Evolutionary conservation across 2,329 filamentous ascomycete genomes (phyloP).

Genomic region (Alternaria arbusti): DNA sequence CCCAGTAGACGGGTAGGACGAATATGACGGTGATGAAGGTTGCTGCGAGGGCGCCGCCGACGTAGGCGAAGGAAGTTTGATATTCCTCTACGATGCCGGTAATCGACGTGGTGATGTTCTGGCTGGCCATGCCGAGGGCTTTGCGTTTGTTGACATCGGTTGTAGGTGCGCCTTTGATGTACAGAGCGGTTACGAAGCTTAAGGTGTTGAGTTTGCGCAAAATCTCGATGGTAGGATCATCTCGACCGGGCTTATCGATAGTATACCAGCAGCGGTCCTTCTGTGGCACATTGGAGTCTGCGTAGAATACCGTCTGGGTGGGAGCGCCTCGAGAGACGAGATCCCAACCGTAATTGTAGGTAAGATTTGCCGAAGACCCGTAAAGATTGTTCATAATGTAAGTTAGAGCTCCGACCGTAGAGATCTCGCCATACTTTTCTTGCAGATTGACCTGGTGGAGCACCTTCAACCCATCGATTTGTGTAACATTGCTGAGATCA

Average conservation of each 20-base stretch:
- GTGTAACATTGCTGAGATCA: constrained; percentile 6
- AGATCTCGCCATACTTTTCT: constrained; percentile 1
- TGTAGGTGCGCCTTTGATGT: constrained; percentile 22
- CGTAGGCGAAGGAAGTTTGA: constrained; percentile 33
- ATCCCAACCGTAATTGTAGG: constrained; percentile 22
- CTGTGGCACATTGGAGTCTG: constrained; percentile 10
- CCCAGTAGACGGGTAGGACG: constrained; percentile 44
- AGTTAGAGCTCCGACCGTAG: constrained; percentile 19
- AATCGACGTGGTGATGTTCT: constrained; percentile 15
- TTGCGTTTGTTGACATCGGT: constrained; percentile 2
- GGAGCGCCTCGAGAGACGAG: constrained; percentile 20
- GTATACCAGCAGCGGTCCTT: constrained; percentile 23
- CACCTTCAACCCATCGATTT: constrained; percentile 24
- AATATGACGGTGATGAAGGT: constrained; percentile 40
- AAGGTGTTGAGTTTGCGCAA: constrained; percentile 33
- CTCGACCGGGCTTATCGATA: constrained; percentile 18
- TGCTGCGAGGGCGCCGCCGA: constrained; percentile 39
- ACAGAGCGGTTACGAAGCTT: constrained; percentile 22
- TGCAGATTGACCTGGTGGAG: too few relatives aligned
- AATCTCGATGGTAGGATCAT: constrained; percentile 27
- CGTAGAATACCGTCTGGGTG: constrained; percentile 26
- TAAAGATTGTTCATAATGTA: constrained; percentile 33
- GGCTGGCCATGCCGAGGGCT: constrained; percentile 7
- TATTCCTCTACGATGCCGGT: constrained; percentile 38
- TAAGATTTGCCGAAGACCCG: constrained; percentile 20